Evolutionary conservation across 2,329 filamentous ascomycete genomes (phyloP), one percentile per base, ranked within the genome.

Genomic region (Fusarium equiseti): DNA sequence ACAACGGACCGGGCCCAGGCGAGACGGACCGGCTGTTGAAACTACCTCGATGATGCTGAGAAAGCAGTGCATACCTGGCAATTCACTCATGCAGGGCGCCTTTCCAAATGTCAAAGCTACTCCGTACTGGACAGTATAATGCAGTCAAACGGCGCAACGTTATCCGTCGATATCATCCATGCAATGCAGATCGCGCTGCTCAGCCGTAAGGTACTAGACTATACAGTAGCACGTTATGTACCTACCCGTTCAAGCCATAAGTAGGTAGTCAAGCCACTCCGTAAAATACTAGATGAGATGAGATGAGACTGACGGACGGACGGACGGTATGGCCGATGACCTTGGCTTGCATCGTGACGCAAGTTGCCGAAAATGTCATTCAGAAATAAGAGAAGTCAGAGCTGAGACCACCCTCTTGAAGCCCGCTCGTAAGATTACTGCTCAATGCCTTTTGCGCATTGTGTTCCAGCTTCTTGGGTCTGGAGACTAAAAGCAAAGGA

Each of bases 361-460:
- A 31, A 59, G 57, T 24, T 59, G 54, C 66, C 35, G 38, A 63
- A 31, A 50, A 63, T 63, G 46, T 44, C 32, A 40, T 59, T 51
- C 22, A 38, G 18, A 49, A 61, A 40, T 26, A 49, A 51, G 54
- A 59, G 53, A 54, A 38, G 49, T 18, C 20, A 61, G 63, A 73
- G 74, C 73, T 73, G 66, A 71, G 74, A 73, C 73, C 68, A 68
- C 60, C 59, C 38, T 52, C 63, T 54, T 46, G 38, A 71, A 70
- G 72, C 61, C 66, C 71, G 70, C 71, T 70, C 52, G 49, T 73
- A 63, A 76, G 65, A 76, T 76, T 75, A 68, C 69, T 74, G 64
- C 59, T 76, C 71, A 76, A 75, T 76, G 72, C 74, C 70, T 66
- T n/a, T 38, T 38, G 45, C 58, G 53, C 24, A 49, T 40, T 49